Conservation (phyloP, 2,329 filamentous ascomycete genomes). For the Lachnellula occidentalis region DNA sequence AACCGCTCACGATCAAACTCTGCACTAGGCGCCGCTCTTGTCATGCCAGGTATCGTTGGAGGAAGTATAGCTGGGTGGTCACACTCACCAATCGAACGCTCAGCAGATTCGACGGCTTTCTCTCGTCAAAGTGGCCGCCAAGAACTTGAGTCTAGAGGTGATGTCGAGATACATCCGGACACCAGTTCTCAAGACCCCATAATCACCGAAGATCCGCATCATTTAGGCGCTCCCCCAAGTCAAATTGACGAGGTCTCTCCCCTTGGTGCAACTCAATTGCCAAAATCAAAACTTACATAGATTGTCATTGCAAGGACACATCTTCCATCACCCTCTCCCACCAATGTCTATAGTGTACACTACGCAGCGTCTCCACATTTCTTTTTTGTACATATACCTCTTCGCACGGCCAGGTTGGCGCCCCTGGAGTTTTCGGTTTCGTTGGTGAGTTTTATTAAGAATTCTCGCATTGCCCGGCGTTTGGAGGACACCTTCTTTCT, state of each 20-base stretch:
- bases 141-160: slow-evolving; percentile 38
- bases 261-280: slow-evolving; percentile 2
- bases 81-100: slow-evolving; percentile 68
- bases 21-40: slow-evolving; percentile 66
- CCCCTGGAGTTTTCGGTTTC: neutral
- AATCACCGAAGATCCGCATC: slow-evolving; percentile 36
- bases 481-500: neutral
- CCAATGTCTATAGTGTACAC: slow-evolving; percentile 11
- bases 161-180: slow-evolving; percentile 43
- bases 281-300: neutral
- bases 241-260: slow-evolving; percentile 25
- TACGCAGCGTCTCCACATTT: neutral
- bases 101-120: slow-evolving; percentile 27
- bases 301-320: neutral
- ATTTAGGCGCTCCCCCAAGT: slow-evolving; percentile 23
- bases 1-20: slow-evolving; percentile 60
- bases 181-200: slow-evolving; percentile 43
- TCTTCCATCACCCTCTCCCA: neutral
- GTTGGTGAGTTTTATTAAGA: neutral
- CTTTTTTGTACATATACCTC: slow-evolving; percentile 10
- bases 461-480: slow-evolving; percentile 1
- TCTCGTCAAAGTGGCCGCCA: slow-evolving; percentile 22
- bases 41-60: slow-evolving; percentile 80
- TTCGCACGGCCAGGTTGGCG: neutral
- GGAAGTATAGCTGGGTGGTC: slow-evolving; percentile 75